phyloP scores from a whole-genome alignment of 148 eudicot species.

The Rhododendron williamsianum region DNA sequence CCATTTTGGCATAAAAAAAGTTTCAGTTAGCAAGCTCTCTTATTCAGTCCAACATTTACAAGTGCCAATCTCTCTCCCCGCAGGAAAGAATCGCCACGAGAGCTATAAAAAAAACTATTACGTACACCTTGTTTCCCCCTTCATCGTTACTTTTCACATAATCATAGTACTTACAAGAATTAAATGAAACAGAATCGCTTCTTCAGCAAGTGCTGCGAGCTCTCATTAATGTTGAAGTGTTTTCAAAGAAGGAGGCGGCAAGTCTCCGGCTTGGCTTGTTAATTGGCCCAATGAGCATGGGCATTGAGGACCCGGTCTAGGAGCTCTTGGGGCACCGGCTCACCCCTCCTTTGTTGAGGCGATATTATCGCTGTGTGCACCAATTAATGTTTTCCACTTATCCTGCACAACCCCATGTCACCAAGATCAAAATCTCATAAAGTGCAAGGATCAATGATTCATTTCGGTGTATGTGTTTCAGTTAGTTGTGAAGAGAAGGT shows the following conservation, averaged over 20 bases:
- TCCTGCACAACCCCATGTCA: no score
- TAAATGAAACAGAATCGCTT: neutral
- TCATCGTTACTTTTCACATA: conserved; percentile 8
- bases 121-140: neutral
- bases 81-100: neutral
- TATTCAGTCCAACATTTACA: neutral
- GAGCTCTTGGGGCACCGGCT: conserved; percentile 49
- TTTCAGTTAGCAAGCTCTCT: neutral
- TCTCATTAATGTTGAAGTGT: neutral
- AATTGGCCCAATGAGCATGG: conserved; percentile 83
- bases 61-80: neutral
- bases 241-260: conserved; percentile 43
- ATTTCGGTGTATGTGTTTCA: no score
- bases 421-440: no score
- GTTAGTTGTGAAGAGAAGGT: no score
- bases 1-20: neutral
- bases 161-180: neutral
- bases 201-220: conserved; percentile 4
- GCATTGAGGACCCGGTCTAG: conserved; percentile 75
- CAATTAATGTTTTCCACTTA: no score
- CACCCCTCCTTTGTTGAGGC: no score
- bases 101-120: neutral
- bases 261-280: conserved; percentile 71
- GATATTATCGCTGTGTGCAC: no score
- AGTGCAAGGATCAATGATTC: no score